Evolutionary conservation across 2,329 filamentous ascomycete genomes (phyloP).

Genomic region (Leptographium flavum): DNA sequence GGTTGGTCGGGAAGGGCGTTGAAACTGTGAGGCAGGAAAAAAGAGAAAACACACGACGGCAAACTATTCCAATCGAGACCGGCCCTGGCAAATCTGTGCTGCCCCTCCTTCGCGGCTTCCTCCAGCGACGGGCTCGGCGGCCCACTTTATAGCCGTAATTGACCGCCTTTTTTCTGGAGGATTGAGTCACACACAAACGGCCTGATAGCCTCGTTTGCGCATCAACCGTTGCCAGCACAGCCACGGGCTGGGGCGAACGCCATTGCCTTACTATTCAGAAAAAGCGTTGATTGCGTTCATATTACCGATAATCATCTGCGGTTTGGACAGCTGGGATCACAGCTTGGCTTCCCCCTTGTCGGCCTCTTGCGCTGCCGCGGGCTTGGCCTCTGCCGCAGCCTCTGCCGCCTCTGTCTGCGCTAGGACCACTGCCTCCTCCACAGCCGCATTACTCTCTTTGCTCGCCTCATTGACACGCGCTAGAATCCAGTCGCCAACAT

Average conservation of each 20-base stretch:
- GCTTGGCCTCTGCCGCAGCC: no score
- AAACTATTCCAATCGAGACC: conserved; percentile 1
- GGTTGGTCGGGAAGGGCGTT: background rate
- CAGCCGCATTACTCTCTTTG: conserved; percentile 3
- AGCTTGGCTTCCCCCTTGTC: background rate
- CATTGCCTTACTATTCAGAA: no score
- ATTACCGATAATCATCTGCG: no score
- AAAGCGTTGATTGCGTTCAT: no score
- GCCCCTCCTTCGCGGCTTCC: conserved; percentile 8
- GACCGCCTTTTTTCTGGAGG: conserved; percentile 6
- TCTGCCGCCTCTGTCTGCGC: no score
- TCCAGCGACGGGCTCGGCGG: background rate
- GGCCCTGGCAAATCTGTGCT: conserved; percentile 1
- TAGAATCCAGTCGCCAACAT: conserved; percentile 54
- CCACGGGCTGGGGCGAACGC: no score
- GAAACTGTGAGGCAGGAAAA: background rate
- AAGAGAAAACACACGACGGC: background rate
- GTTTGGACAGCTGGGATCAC: background rate
- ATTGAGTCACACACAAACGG: background rate
- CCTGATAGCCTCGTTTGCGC: background rate
- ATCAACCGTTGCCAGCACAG: background rate
- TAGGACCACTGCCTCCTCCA: no score
- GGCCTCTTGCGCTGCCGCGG: no score
- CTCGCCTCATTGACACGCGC: conserved; percentile 22
- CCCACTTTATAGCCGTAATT: conserved; percentile 5